phyloP scores from a whole-genome alignment of 1,284 basidiomycete species.

The Leucoagaricus sp. region DNA sequence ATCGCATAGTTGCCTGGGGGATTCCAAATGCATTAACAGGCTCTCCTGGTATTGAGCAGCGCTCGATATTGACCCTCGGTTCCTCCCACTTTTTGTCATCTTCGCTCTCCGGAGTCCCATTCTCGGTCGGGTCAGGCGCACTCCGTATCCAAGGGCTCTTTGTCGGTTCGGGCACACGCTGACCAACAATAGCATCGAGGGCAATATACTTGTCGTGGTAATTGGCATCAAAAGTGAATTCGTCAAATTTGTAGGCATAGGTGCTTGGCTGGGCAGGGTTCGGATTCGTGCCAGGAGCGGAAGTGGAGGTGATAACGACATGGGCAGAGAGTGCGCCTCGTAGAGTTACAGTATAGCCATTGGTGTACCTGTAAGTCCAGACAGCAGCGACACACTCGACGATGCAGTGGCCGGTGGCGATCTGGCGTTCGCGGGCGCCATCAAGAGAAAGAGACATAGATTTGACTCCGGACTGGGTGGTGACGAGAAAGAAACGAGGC shows the following conservation, averaged over 20 bases:
- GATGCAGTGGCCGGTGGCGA: constrained; percentile 48
- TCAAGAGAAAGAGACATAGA: constrained; percentile 74
- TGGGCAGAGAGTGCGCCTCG: constrained; percentile 70
- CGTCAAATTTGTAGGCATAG: constrained; percentile 59
- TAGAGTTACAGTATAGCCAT: constrained; percentile 73
- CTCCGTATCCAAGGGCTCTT: constrained; percentile 34
- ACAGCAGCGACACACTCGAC: constrained; percentile 68
- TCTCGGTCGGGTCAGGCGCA: constrained; percentile 37
- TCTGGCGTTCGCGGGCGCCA: constrained; percentile 64
- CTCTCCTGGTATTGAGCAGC: constrained; percentile 66
- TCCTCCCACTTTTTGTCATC: constrained; percentile 65
- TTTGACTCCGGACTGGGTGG: constrained; percentile 76
- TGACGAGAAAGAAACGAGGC: constrained; percentile 81
- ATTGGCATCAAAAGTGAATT: constrained; percentile 68
- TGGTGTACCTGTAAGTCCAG: constrained; percentile 77
- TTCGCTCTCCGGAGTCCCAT: constrained; percentile 29
- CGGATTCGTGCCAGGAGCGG: constrained; percentile 26
- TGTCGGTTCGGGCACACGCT: constrained; percentile 41
- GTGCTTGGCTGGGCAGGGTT: constrained; percentile 22
- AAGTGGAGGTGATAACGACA: constrained; percentile 42
- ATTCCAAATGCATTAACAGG: constrained; percentile 85
- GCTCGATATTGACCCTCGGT: constrained; percentile 55
- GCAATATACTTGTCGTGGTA: constrained; percentile 69
- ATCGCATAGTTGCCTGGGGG: constrained; percentile 82
- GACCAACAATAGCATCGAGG: constrained; percentile 57